phyloP scores from a whole-genome alignment of 805 yeast species.

The Komagataella populi region DNA sequence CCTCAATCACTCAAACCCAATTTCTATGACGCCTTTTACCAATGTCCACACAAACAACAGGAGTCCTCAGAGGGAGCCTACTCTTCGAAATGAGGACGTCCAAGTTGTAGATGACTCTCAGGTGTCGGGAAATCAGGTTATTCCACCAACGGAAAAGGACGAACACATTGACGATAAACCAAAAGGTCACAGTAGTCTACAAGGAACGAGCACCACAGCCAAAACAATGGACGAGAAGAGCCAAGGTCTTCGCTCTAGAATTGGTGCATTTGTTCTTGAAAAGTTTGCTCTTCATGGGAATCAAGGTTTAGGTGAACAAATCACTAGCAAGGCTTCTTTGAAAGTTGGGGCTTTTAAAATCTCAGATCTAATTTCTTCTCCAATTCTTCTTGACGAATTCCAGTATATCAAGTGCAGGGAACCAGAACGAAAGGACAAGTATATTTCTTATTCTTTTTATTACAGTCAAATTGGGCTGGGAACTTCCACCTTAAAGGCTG shows the following conservation, averaged over 20 bases:
- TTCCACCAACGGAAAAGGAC: background rate
- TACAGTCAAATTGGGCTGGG: background rate
- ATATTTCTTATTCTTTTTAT: background rate
- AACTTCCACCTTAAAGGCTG: background rate
- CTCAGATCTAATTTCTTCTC: background rate
- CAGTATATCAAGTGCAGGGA: background rate
- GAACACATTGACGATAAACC: background rate
- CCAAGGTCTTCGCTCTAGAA: background rate
- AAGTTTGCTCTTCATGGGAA: background rate
- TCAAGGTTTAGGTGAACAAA: background rate
- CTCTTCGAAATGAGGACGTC: background rate
- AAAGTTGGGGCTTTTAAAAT: background rate
- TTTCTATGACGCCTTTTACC: background rate
- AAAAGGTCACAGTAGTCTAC: background rate
- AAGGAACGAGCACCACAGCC: background rate
- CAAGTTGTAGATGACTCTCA: background rate
- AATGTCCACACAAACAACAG: background rate
- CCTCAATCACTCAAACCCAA: background rate
- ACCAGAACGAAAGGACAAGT: background rate
- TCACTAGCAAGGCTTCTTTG: background rate
- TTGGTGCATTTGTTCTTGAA: background rate
- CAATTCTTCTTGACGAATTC: background rate
- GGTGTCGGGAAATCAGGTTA: background rate
- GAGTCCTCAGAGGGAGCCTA: background rate
- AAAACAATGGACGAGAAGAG: background rate